These are phyloP conservation scores for Cinnamomum micranthum DNA, from an alignment of 164 flowering plant species.

Conservation along the genomic window DNA sequence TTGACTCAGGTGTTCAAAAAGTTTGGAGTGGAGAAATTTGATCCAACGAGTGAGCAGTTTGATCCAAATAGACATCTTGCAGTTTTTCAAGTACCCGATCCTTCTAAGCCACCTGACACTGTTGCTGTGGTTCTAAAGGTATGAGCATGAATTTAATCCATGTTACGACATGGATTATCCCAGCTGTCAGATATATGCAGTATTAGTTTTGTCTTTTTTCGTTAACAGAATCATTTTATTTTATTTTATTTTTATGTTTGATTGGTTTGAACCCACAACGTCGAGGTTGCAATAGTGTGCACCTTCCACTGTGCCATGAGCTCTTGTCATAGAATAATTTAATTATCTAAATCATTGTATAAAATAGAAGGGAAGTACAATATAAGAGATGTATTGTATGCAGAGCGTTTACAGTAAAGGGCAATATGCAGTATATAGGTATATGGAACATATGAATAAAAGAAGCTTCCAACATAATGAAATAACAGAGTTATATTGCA, in stretches of 20 bases:
- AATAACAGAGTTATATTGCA: too few species aligned
- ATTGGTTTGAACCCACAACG: not conserved
- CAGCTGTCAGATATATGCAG: not conserved
- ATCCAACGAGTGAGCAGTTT: slow-evolving; percentile 71
- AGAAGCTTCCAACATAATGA: too few species aligned
- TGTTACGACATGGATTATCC: not conserved
- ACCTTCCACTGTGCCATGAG: not conserved
- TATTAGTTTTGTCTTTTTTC: too few species aligned
- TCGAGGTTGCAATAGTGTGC: not conserved
- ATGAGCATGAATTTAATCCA: slow-evolving; percentile 2
- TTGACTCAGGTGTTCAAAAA: slow-evolving; percentile 64
- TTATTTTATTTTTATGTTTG: too few species aligned
- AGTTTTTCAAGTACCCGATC: slow-evolving; percentile 70
- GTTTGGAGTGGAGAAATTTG: slow-evolving; percentile 68
- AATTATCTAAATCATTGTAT: too few species aligned
- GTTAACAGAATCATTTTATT: too few species aligned
- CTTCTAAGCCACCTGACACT: slow-evolving; percentile 69
- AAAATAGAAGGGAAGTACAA: too few species aligned
- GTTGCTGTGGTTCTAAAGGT: slow-evolving; percentile 85
- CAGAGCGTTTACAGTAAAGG: too few species aligned
- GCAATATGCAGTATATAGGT: too few species aligned
- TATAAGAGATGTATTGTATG: too few species aligned
- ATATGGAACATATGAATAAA: too few species aligned
- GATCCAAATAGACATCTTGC: slow-evolving; percentile 89
- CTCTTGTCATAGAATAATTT: not conserved